Evolutionary conservation across 441 rosid species (phyloP), one percentile per base, ranked within the genome.

Genomic region (Gossypium lobatum): DNA sequence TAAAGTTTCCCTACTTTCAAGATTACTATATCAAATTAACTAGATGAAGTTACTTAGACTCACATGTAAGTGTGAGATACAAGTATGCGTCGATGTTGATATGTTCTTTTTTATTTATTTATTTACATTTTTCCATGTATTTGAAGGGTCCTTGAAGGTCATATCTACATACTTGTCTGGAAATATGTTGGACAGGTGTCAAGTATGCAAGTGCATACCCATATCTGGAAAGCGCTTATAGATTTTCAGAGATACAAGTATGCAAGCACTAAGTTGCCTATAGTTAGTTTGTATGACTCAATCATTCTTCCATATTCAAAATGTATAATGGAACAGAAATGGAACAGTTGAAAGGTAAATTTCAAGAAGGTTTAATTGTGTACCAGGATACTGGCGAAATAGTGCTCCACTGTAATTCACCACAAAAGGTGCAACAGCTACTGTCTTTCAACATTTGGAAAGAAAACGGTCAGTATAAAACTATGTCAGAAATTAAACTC

Each of bases 381-480:
- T 83, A 94, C 95, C 98, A 74, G 97, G 98, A 78, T 88, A 91
- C 75, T 89, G 97, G 71, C 94, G 94, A 84, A 94, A 92, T 37
- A 95, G 83, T 25, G 97, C 97, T 85, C 97, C 97, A 25, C 77
- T 88, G 88, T 92, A 95, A 80, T 95, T 95, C 72, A 95, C 78
- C 25, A 91, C 76, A 79, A 74, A 95, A 54, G 98, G 98, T 73
- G 97, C 94, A 73, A 91, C 88, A 71, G 96, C 92, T 74, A 92
- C 93, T 81, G 97, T 92, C 95, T 91, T 86, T 72, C 81, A 74
- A 79, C 54, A 82, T 68, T 55, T 13, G 20, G 67, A 52, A 77
- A 75, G 76, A 81, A 76, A 70, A 75, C 13, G 76, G 76, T 75
- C 68, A 80, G 61, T 73, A 74, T 63, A 70, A 57, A 78, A 67